Base-by-base conservation (phyloP, 1,284 basidiomycete genomes). In the Ganoderma meredithae region DNA sequence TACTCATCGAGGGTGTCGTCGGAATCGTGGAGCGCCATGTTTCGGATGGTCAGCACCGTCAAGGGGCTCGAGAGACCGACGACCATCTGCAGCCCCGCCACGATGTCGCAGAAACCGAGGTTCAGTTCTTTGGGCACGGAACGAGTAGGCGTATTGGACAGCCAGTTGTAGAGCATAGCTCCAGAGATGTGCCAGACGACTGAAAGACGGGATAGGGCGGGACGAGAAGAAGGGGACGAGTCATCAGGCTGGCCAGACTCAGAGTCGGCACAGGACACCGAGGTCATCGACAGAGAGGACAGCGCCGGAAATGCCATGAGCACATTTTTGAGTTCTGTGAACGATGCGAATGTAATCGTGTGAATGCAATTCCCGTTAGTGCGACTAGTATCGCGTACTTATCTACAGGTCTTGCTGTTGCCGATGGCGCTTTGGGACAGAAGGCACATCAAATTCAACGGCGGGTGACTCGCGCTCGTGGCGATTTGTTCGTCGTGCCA, bases 391-490 rank as follows among this genome's bases (percentile, higher is more conserved):
- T 31, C 27, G 27, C 27, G 27, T 31, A 31, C 27, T 31, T 31
- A 31, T 3, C 27, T n/a, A n/a, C n/a, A n/a, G n/a, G n/a, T n/a
- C n/a, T n/a, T n/a, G n/a, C n/a, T n/a, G n/a, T n/a, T n/a, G n/a
- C n/a, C n/a, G n/a, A n/a, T n/a, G n/a, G n/a, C n/a, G n/a, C n/a
- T n/a, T n/a, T n/a, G n/a, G n/a, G 44, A 47, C 44, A 22, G 47
- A 49, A 55, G 31, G 52, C 52, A 15, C 52, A 55, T 55, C 52
- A 55, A 33, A 55, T 55, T 55, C 52, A 55, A 27, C 3, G 27
- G 27, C 52, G 15, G 2, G 17, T 55, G 27, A 55, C 52, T 55
- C 27, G 52, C 15, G 15, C 52, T 33, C 52, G 52, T 53, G 15
- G 10, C 33, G 33, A 27, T 15, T 55, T 55, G 17, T 55, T 55